Evolutionary conservation across 495 filamentous ascomycete genomes (phyloP).

Genomic region (Cudoniella acicularis): DNA sequence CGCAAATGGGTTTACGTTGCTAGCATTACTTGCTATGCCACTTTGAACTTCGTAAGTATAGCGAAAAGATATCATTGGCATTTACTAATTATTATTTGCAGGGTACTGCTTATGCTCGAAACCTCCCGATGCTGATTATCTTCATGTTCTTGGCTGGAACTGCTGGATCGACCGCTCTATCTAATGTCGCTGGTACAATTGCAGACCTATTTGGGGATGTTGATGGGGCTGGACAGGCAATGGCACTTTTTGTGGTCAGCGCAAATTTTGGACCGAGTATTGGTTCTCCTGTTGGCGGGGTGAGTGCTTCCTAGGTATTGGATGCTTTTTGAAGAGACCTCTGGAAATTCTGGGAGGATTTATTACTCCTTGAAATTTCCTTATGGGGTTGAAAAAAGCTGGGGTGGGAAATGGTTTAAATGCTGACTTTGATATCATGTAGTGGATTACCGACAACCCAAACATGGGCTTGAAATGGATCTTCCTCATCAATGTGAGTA

Average conservation of each 20-base stretch:
- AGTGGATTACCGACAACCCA: constrained; percentile 29
- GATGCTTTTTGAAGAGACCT: not conserved
- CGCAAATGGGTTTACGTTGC: constrained; percentile 38
- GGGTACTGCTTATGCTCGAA: constrained; percentile 32
- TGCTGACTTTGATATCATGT: not conserved
- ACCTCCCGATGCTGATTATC: constrained; percentile 36
- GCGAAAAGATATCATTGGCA: not conserved
- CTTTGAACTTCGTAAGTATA: constrained; percentile 31
- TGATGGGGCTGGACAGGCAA: constrained; percentile 34
- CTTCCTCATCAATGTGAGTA: constrained; percentile 33
- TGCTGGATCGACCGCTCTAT: constrained; percentile 34
- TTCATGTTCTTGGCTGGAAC: constrained; percentile 36
- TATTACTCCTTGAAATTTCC: too few relatives aligned
- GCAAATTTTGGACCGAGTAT: constrained; percentile 34
- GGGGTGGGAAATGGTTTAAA: too few relatives aligned
- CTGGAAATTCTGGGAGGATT: too few relatives aligned
- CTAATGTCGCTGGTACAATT: constrained; percentile 37
- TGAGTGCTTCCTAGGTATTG: not conserved
- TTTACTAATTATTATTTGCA: constrained; percentile 7
- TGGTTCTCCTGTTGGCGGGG: constrained; percentile 32
- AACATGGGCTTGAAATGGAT: constrained; percentile 34
- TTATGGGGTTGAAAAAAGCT: not conserved
- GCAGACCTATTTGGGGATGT: constrained; percentile 34
- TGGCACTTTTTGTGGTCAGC: constrained; percentile 35
- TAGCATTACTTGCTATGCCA: constrained; percentile 29